Evolutionary conservation across 306 rosid species (phyloP), one percentile per base, ranked within the genome.

Genomic region (Rosa lucieae): DNA sequence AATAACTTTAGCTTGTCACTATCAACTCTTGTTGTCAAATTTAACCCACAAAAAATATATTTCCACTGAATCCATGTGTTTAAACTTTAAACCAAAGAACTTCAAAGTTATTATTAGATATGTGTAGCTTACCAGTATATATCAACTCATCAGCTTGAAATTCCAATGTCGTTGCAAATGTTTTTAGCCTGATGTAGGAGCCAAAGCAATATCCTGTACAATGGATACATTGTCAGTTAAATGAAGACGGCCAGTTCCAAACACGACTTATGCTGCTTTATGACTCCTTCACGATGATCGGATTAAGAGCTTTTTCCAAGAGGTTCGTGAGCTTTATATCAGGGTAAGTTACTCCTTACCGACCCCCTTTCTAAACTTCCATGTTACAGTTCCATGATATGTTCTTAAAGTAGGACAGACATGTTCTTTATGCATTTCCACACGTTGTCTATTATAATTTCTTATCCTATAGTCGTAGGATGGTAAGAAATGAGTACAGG

Each of bases 301-400:
- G 75, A 95, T 95, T 81, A 95, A 95, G 89, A 95, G 98, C 88
- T 92, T 95, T 82, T 95, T 95, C 84, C 98, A 95, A 86, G 98
- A 95, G 79, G 97, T 95, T 80, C 98, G 92, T 49, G 99, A 95
- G 81, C 98, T 95, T 81, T 95, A 95, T 87, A 88, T 95, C 82
- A 95, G 91, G 97, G 97, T 88, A 83, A 81, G 70, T 70, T 11
- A 48, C 37, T 47, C 20, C 46, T 77, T 85, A 61, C 80, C 65
- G 52, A 14, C 23, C 7, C 23, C 15, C 70, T 51, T 29, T 29
- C 40, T 65, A 23, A 10, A 46, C 8, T 6, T 82, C 62, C 15
- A 37, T 12, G 10, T 82, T 21, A 5, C 39, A 12, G 23, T 56
- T 70, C 29, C 35, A 13, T 29, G 8, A 4, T 80, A 65, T 74